A percentile compares a stretch with the other conserved stretches of the same genome.
Evolutionary conservation across 192 early-diverging fungal genomes (phyloP).

Genomic region (Coemansia sp.): DNA sequence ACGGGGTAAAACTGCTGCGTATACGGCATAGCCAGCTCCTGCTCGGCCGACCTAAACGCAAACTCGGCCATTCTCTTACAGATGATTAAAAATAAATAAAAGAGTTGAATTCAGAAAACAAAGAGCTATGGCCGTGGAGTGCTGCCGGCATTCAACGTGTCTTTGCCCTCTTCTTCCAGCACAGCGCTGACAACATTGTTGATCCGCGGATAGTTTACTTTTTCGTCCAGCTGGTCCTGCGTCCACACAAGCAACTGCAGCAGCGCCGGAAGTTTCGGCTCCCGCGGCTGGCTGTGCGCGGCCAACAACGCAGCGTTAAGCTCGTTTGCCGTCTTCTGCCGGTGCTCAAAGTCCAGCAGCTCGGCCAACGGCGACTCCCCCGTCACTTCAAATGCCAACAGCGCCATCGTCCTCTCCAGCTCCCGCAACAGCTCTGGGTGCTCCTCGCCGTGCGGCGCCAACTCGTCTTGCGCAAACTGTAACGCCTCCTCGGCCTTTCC

Average conservation of each 20-base stretch:
- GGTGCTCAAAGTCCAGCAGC: conserved; percentile 82
- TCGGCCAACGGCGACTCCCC: conserved; percentile 70
- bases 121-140: background rate
- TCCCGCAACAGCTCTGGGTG: conserved; percentile 93
- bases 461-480: conserved; percentile 94
- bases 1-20: conserved; percentile 47
- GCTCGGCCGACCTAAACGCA: conserved; percentile 20
- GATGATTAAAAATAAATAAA: conserved; percentile 9
- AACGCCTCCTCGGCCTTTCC: conserved; percentile 81
- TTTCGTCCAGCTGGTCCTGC: conserved; percentile 89
- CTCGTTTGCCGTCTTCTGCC: conserved; percentile 91
- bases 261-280: conserved; percentile 89
- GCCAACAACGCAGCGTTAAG: conserved; percentile 90
- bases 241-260: conserved; percentile 92
- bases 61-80: conserved; percentile 14
- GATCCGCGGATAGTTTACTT: conserved; percentile 80
- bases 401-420: conserved; percentile 93
- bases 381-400: conserved; percentile 87
- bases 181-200: conserved; percentile 79
- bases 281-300: conserved; percentile 87
- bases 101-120: conserved; percentile 4
- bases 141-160: background rate
- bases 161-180: conserved; percentile 45
- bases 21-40: conserved; percentile 13
- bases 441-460: conserved; percentile 97